Evolutionary conservation across 441 rosid species (phyloP).

Genomic region (Gossypium davidsonii): DNA sequence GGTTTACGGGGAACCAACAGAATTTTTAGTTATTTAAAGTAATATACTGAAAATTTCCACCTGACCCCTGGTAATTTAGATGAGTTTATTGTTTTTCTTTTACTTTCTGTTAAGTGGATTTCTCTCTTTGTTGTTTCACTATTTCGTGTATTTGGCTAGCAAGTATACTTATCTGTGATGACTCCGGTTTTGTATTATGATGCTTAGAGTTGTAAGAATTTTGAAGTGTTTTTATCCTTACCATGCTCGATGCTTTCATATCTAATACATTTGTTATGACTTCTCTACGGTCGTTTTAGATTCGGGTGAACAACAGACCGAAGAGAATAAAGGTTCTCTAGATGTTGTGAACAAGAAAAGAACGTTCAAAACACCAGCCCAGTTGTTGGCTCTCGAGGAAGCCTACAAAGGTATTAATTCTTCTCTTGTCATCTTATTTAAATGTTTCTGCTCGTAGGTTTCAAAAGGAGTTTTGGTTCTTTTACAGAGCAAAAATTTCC

Average conservation of each 20-base stretch:
- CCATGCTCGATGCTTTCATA: neutral
- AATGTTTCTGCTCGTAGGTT: conserved; percentile 14
- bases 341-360: conserved; percentile 58
- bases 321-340: conserved; percentile 48
- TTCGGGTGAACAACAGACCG: conserved; percentile 47
- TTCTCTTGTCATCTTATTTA: conserved; percentile 15
- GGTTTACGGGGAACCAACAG: neutral
- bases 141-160: neutral
- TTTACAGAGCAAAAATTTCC: conserved; percentile 76
- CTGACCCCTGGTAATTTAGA: neutral
- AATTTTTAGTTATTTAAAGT: neutral
- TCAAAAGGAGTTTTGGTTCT: conserved; percentile 6
- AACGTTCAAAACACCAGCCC: conserved; percentile 66
- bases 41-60: neutral
- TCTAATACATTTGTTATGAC: conserved; percentile 1
- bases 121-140: neutral
- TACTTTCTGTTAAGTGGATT: neutral
- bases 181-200: neutral
- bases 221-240: neutral
- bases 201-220: neutral
- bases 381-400: conserved; percentile 62
- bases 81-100: neutral
- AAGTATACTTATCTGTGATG: neutral
- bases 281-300: conserved; percentile 31
- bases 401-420: conserved; percentile 55